Evolutionary conservation across 768 basidiomycete genomes (phyloP).

Genomic region (Pleurotus platypus): DNA sequence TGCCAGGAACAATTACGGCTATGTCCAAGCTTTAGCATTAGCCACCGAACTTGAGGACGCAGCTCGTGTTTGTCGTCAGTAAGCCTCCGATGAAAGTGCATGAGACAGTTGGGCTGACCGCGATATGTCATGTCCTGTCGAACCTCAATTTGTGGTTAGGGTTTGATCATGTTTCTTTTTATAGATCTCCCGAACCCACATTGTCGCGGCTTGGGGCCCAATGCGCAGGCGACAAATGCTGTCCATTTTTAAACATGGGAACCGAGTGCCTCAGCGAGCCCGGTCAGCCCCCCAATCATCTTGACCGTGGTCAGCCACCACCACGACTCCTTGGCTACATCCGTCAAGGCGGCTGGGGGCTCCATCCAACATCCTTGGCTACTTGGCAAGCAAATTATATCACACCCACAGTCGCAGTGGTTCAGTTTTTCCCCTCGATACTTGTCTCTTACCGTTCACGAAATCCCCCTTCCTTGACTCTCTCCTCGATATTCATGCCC

Average conservation of each 20-base stretch:
- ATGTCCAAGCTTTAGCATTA: too few relatives aligned
- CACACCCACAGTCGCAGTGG: not conserved
- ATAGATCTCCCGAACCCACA: not conserved
- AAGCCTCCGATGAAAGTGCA: too few relatives aligned
- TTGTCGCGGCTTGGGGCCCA: not conserved
- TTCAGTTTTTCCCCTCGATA: too few relatives aligned
- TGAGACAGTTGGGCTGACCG: too few relatives aligned
- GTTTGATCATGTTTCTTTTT: not conserved
- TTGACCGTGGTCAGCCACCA: not conserved
- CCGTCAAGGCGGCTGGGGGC: not conserved
- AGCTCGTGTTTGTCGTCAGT: too few relatives aligned
- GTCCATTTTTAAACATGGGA: conserved; percentile 2
- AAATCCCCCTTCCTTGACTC: not conserved
- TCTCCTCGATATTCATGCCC: not conserved
- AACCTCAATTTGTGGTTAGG: not conserved
- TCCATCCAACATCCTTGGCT: not conserved
- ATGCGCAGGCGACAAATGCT: not conserved
- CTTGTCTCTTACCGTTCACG: not conserved
- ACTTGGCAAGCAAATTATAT: not conserved
- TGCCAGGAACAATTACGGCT: too few relatives aligned
- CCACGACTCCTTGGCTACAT: too few relatives aligned
- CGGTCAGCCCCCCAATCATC: not conserved
- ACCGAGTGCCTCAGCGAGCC: not conserved
- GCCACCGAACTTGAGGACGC: too few relatives aligned
- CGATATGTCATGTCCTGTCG: not conserved